Evolutionary conservation across 129 eudicot species (phyloP).

Genomic region (Lonicera japonica): DNA sequence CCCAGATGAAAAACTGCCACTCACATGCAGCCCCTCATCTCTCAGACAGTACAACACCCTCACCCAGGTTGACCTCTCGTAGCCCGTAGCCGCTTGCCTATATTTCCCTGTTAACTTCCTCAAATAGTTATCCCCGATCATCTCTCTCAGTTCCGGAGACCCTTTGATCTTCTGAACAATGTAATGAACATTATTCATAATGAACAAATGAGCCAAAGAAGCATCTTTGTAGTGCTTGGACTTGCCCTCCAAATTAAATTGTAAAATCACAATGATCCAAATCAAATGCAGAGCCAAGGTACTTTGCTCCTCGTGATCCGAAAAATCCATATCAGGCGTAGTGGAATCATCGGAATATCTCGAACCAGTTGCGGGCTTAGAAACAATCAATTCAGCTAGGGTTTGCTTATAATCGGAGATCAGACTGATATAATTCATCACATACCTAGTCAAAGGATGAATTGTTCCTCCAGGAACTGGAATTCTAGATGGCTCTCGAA

Average conservation of each 20-base stretch:
- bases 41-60: constrained; percentile 48
- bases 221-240: constrained; percentile 34
- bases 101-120: constrained; percentile 32
- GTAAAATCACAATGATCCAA: constrained; percentile 37
- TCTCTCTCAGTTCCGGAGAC: constrained; percentile 40
- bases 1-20: constrained; percentile 42
- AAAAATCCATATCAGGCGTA: constrained; percentile 39
- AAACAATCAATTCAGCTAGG: constrained; percentile 42
- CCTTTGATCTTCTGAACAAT: constrained; percentile 55
- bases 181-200: constrained; percentile 64
- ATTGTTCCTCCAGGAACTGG: constrained; percentile 69
- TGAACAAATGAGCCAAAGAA: constrained; percentile 44
- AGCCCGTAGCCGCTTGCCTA: constrained; percentile 35
- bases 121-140: constrained; percentile 48
- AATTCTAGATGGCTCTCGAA: constrained; percentile 48
- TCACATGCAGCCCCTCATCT: constrained; percentile 49
- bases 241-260: constrained; percentile 43
- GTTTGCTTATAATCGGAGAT: constrained; percentile 60
- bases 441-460: constrained; percentile 75
- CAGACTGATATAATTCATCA: constrained; percentile 70
- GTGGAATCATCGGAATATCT: constrained; percentile 39
- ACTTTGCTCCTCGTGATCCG: constrained; percentile 35
- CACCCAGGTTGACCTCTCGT: constrained; percentile 56
- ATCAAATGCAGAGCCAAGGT: constrained; percentile 47
- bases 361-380: constrained; percentile 45